Conservation (phyloP, 2,329 filamentous ascomycete genomes). For the Dactylellina drechsleri region DNA sequence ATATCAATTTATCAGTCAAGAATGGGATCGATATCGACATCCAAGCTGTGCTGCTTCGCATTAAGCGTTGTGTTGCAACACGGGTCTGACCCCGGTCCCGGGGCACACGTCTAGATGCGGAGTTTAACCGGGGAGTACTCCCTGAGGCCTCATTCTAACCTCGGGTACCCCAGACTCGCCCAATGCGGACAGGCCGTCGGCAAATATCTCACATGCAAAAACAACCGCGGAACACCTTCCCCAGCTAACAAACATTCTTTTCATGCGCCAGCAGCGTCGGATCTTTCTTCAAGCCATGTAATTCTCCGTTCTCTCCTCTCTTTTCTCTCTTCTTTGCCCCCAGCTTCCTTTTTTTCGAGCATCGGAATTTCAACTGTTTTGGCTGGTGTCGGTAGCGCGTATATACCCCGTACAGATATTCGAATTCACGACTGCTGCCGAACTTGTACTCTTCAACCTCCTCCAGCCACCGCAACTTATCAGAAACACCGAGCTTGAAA, state of each 20-base stretch:
- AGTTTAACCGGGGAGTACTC: neutral
- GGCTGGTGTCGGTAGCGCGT: neutral
- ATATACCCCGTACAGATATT: neutral
- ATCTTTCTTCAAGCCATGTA: constrained; percentile 28
- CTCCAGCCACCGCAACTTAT: neutral
- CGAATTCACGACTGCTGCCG: neutral
- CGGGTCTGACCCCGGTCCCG: no score
- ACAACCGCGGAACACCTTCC: constrained; percentile 46
- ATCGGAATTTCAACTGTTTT: constrained; percentile 1
- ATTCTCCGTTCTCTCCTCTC: constrained; percentile 27
- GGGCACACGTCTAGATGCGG: neutral
- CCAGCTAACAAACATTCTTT: constrained; percentile 33
- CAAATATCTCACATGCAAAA: constrained; percentile 55
- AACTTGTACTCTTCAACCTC: neutral
- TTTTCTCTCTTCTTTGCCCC: neutral
- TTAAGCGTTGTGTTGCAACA: no score
- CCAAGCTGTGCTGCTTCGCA: no score
- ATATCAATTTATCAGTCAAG: no score
- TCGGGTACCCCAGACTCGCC: constrained; percentile 35
- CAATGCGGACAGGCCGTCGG: constrained; percentile 26
- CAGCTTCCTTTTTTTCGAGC: neutral
- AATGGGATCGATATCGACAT: no score
- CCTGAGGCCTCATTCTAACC: constrained; percentile 14
- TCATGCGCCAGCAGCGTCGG: constrained; percentile 41
- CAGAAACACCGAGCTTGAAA: neutral